phyloP scores from a whole-genome alignment of 1,139 yeast species.

The Suhomyces anneliseae region DNA sequence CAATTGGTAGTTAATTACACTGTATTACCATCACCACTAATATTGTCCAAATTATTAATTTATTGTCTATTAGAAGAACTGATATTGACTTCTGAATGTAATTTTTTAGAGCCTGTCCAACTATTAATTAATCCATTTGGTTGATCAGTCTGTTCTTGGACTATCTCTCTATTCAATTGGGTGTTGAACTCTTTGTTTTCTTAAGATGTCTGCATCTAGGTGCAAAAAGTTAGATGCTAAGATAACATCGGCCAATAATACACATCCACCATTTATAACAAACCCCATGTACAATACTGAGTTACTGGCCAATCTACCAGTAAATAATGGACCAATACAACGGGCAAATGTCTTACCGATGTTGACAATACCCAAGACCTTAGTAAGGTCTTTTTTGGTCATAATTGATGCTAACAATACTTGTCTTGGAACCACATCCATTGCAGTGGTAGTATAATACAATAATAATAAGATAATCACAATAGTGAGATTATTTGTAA shows the following conservation, averaged over 20 bases:
- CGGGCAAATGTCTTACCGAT: conserved; percentile 84
- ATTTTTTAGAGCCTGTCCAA: no score
- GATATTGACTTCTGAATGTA: no score
- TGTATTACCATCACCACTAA: no score
- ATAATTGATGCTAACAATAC: conserved; percentile 70
- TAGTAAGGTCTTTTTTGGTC: conserved; percentile 61
- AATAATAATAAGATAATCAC: conserved; percentile 55
- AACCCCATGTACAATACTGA: conserved; percentile 58
- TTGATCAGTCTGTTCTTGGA: no score
- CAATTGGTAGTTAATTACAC: no score
- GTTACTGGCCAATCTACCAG: conserved; percentile 67
- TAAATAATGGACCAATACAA: conserved; percentile 75
- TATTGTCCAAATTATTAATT: no score
- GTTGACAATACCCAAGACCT: conserved; percentile 82
- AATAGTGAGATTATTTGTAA: conserved; percentile 20
- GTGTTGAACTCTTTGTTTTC: conserved; percentile 21
- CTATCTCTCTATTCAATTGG: background rate
- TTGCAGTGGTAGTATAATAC: conserved; percentile 60
- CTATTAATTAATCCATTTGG: no score
- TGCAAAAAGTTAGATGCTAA: conserved; percentile 42
- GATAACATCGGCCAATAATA: conserved; percentile 45
- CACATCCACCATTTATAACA: conserved; percentile 58
- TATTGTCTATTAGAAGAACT: no score
- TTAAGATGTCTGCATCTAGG: conserved; percentile 37
- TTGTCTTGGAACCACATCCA: conserved; percentile 94